phyloP scores from a whole-genome alignment of 1,284 basidiomycete genomes.

The Cutaneotrichosporon mucoides region DNA sequence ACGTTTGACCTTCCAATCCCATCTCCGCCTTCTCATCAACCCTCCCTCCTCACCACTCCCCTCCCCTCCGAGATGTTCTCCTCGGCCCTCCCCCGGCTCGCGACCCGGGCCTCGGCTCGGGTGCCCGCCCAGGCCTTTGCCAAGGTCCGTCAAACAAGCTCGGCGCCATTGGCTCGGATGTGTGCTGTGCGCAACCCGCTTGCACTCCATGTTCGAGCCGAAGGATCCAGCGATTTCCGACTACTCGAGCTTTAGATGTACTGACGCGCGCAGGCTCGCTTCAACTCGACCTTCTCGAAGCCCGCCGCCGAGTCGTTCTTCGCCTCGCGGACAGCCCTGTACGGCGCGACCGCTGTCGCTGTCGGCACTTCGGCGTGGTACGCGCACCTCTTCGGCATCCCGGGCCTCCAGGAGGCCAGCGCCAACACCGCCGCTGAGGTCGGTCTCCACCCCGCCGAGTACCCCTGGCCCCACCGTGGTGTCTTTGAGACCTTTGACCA shows the following conservation, averaged over 20 bases:
- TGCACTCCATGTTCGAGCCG: too few relatives aligned
- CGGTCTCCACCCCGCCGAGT: slow-evolving; percentile 82
- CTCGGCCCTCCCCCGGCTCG: slow-evolving; percentile 41
- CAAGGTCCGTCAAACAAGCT: slow-evolving; percentile 17
- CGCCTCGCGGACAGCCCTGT: slow-evolving; percentile 70
- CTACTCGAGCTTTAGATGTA: not conserved
- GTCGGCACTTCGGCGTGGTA: slow-evolving; percentile 93
- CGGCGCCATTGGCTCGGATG: slow-evolving; percentile 2
- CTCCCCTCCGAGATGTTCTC: slow-evolving; percentile 36
- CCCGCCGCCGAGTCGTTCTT: slow-evolving; percentile 20
- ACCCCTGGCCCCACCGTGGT: slow-evolving; percentile 91
- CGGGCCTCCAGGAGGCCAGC: slow-evolving; percentile 80
- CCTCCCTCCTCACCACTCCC: slow-evolving; percentile 9
- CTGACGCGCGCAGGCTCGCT: slow-evolving; percentile 32
- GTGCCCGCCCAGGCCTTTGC: slow-evolving; percentile 16
- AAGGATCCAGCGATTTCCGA: too few relatives aligned
- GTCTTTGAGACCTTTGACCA: slow-evolving; percentile 91
- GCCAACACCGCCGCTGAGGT: slow-evolving; percentile 89
- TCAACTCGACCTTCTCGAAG: slow-evolving; percentile 35
- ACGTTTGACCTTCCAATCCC: slow-evolving; percentile 5
- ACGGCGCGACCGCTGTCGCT: slow-evolving; percentile 71
- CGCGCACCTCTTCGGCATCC: slow-evolving; percentile 87
- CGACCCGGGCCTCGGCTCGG: slow-evolving; percentile 31
- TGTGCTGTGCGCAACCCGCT: not conserved
- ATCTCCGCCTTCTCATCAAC: slow-evolving; percentile 13